Base-by-base conservation (phyloP, 306 rosid genomes). In the Delonix regia region DNA sequence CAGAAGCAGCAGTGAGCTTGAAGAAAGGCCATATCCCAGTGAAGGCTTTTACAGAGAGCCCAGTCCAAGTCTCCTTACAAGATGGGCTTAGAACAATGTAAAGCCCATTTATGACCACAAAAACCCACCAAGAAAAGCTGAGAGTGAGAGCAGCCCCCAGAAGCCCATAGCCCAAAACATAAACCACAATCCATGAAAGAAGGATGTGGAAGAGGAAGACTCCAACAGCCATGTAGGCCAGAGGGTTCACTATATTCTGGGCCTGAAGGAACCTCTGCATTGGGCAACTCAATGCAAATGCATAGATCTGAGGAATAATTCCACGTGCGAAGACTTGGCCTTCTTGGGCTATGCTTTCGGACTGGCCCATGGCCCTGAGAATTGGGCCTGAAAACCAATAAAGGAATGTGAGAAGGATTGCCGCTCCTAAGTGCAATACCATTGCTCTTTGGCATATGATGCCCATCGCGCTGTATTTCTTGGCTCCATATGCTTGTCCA, bases 401-500 rank as follows among this genome's bases (percentile, higher is more conserved):
- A 4, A 88, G 61, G 55, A 82, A 77, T 4, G 88, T 57, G 9
- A 88, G 85, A 3, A 86, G 66, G 5, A 88, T 4, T 24, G 92
- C 88, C 4, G 88, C 92, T 61, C 84, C 90, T 22, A 88, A 34
- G 39, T 86, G 92, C 64, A 86, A 11, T 7, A 88, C 33, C 7
- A 86, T 79, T 47, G 92, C 86, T 67, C 81, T 86, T 71, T 84
- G 92, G 74, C 80, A 86, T 48, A 88, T 86, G 78, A 88, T 80
- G 4, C 90, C 90, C 90, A 88, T 77, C 19, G 84, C 73, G 13
- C 74, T 41, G 36, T 74, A 78, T 59, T 48, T 88, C 12, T 19
- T 86, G 1, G 92, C 92, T 27, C 90, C 90, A 28, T 84, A 86
- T n/a, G 90, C 90, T 80, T 84, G 90, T 34, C 92, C 92, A 60